phyloP scores from a whole-genome alignment of 2,329 filamentous ascomycete species.

The Penicillium sp. region DNA sequence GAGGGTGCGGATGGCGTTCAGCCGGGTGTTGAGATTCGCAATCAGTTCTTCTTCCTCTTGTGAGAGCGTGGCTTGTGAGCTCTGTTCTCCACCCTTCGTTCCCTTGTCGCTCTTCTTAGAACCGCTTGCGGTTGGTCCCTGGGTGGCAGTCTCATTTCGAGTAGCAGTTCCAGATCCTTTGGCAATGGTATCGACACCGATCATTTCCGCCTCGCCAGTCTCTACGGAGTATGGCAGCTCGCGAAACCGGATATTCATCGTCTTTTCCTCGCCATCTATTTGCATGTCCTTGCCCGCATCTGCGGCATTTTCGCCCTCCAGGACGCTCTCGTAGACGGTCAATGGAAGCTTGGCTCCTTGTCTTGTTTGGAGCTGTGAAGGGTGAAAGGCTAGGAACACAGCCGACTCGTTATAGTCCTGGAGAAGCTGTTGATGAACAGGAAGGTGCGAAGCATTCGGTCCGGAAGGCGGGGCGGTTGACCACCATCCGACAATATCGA shows the following conservation, averaged over 20 bases:
- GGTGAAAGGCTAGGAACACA: slow-evolving; percentile 83
- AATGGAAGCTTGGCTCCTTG: slow-evolving; percentile 78
- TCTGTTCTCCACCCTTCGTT: slow-evolving; percentile 12
- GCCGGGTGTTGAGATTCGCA: slow-evolving; percentile 71
- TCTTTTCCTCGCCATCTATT: slow-evolving; percentile 61
- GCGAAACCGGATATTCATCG: slow-evolving; percentile 66
- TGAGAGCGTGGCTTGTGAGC: slow-evolving; percentile 40
- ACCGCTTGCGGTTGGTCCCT: slow-evolving; percentile 9
- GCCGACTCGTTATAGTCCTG: slow-evolving; percentile 73
- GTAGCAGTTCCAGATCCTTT: slow-evolving; percentile 76
- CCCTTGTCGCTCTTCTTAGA: slow-evolving; percentile 14
- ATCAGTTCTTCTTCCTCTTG: slow-evolving; percentile 63
- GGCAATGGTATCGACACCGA: slow-evolving; percentile 89
- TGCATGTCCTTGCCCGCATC: slow-evolving; percentile 61
- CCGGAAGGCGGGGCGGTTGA: slow-evolving; percentile 68
- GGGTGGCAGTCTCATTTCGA: slow-evolving; percentile 42
- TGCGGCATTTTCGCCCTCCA: slow-evolving; percentile 61
- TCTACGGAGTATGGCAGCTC: slow-evolving; percentile 83
- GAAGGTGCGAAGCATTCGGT: slow-evolving; percentile 61
- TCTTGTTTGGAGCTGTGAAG: slow-evolving; percentile 51
- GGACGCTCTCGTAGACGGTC: slow-evolving; percentile 81
- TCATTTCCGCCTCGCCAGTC: slow-evolving; percentile 96
- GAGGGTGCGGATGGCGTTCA: slow-evolving; percentile 91
- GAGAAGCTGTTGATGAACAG: slow-evolving; percentile 73
- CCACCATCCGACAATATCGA: slow-evolving; percentile 91